Base-by-base conservation (phyloP, 2,329 filamentous ascomycete genomes). In the Fragosphaeria purpurea region DNA sequence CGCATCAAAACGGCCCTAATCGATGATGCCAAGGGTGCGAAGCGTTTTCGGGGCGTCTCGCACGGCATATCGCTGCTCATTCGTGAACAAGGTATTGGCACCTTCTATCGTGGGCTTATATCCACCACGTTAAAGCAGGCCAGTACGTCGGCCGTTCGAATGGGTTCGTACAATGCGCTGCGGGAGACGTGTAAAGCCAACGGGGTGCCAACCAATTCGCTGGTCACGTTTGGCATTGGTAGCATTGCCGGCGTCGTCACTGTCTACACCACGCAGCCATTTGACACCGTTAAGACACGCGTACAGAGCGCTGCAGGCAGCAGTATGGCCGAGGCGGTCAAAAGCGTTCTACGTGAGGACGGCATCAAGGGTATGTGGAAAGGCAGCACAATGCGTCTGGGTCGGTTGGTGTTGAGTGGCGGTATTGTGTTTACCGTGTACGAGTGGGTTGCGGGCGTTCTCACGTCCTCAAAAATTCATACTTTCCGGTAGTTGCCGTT, bases 361-460 rank as follows among this genome's bases (percentile, higher is more conserved):
- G 82, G 82, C 0, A 55, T 83, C 2, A 70, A 67, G 40, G 81
- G 76, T 0, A 79, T 85, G 54, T 86, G 82, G 82, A 78, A 75
- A 52, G 82, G 82, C 1, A 85, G 80, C 37, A 78, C 79, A 0
- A 85, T 86, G 82, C 70, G 83, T 50, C 59, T 86, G 31, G 80
- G 81, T 0, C 64, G 82, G 54, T 73, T 82, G 4, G 71, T 85
- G 1, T 72, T 85, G 43, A 80, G 77, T 56, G 82, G 82, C n/a
- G 81, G 82, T 0, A 83, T 84, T 52, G 63, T 84, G 1, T 83
- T 83, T 55, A 80, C 78, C 2, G 74, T 76, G 3, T 82, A 82
- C 59, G 80, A 83, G 59, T 73, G 76, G 53, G 71, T 76, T 71
- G 49, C 49, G 4, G 44, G 32, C 6, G 39, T 40, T 11, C 77